phyloP scores from a whole-genome alignment of 2,329 filamentous ascomycete genomes.

The Verticillium isaacii region DNA sequence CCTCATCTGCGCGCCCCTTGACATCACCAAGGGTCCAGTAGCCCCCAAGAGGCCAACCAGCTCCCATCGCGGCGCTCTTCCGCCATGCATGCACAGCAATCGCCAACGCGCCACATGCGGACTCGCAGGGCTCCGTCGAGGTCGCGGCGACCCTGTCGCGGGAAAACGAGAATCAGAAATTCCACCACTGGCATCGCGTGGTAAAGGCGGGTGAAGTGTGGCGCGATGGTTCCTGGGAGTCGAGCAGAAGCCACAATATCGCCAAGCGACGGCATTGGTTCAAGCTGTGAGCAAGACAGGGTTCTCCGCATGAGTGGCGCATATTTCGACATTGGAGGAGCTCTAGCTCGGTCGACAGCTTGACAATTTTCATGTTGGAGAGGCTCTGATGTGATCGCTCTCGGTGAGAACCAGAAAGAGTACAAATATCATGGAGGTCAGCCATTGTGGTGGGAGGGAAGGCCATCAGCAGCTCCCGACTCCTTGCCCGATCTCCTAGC shows the following conservation, averaged over 20 bases:
- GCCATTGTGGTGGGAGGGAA: not conserved
- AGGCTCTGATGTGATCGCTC: not conserved
- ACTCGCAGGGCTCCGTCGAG: not conserved
- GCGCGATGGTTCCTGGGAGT: not conserved
- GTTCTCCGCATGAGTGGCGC: not conserved
- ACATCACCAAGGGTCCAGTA: not conserved
- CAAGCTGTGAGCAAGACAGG: not conserved
- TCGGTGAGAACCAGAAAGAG: not conserved
- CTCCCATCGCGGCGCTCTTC: not conserved
- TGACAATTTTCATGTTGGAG: not conserved
- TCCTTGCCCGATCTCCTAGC: not conserved
- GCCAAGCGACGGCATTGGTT: not conserved
- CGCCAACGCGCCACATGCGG: not conserved
- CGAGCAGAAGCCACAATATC: not conserved
- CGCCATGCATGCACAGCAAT: not conserved
- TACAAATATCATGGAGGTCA: not conserved
- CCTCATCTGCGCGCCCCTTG: not conserved
- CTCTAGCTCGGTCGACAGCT: not conserved
- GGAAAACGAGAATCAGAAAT: conserved; percentile 1
- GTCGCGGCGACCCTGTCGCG: not conserved
- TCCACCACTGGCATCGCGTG: not conserved
- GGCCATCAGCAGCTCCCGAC: not conserved
- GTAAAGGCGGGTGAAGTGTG: not conserved
- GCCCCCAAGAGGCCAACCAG: not conserved
- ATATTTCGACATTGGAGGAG: not conserved